phyloP scores from a whole-genome alignment of 2,329 filamentous ascomycete genomes.

The Camillea tinctor region DNA sequence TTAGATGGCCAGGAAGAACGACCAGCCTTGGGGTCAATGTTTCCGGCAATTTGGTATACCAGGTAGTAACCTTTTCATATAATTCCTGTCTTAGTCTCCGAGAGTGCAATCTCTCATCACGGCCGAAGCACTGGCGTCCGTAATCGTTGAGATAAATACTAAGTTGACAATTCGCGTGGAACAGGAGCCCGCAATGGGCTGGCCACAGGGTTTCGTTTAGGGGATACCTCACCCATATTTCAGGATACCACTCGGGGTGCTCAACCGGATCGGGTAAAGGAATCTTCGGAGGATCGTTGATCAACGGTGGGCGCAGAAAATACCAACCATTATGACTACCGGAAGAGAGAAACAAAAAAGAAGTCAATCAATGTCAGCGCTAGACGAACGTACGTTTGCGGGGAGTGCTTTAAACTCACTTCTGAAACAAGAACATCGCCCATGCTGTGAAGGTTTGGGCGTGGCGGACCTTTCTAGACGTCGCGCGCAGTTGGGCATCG shows the following conservation, averaged over 20 bases:
- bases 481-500: constrained; percentile 19
- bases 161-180: constrained; percentile 30
- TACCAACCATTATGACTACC: constrained; percentile 24
- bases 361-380: not conserved
- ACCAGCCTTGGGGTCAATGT: constrained; percentile 25
- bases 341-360: too few relatives aligned
- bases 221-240: constrained; percentile 33
- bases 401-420: constrained; percentile 17
- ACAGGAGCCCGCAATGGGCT: constrained; percentile 23
- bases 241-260: constrained; percentile 30
- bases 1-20: constrained; percentile 31
- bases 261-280: constrained; percentile 29
- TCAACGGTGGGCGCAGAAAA: constrained; percentile 25
- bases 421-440: constrained; percentile 34
- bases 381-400: not conserved
- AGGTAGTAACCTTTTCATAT: constrained; percentile 17
- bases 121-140: constrained; percentile 17
- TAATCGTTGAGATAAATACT: constrained; percentile 30
- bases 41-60: constrained; percentile 26
- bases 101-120: constrained; percentile 6
- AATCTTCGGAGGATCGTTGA: constrained; percentile 22
- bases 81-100: constrained; percentile 22
- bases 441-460: constrained; percentile 34
- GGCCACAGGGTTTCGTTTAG: constrained; percentile 21
- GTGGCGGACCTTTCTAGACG: constrained; percentile 19